Conservation (phyloP, 2,329 filamentous ascomycete genomes). For the Aspergillus ibericus region DNA sequence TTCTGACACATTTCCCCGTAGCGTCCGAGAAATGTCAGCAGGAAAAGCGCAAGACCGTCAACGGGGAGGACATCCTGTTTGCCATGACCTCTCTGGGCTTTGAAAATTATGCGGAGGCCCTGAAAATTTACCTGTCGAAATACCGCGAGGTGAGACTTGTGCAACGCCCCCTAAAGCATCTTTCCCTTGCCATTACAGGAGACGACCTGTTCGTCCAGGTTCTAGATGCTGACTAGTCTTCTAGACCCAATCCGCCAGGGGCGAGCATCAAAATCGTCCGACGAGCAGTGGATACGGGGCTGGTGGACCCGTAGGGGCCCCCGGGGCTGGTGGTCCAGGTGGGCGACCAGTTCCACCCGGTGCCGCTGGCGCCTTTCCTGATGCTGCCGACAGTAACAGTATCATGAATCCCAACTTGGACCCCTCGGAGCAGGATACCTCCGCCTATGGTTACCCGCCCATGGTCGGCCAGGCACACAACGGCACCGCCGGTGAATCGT, state of each 20-base stretch:
- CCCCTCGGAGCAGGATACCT: conserved; percentile 46
- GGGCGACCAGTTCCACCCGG: conserved; percentile 33
- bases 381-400: conserved; percentile 45
- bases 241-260: conserved; percentile 78
- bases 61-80: conserved; percentile 97
- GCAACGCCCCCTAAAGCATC: conserved; percentile 17
- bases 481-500: conserved; percentile 48
- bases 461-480: conserved; percentile 50
- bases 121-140: conserved; percentile 97
- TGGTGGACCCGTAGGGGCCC: conserved; percentile 40
- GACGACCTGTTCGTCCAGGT: not conserved
- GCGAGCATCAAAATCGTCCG: conserved; percentile 62
- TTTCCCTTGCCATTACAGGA: conserved; percentile 32
- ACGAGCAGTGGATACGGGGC: conserved; percentile 49
- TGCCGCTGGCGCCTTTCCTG: conserved; percentile 35
- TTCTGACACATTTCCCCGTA: conserved; percentile 16
- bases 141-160: conserved; percentile 84
- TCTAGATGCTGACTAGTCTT: conserved; percentile 36
- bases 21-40: conserved; percentile 99
- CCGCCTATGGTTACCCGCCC: conserved; percentile 47
- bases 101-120: conserved; percentile 95
- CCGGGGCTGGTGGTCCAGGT: conserved; percentile 29
- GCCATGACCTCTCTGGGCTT: conserved; percentile 99
- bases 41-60: conserved; percentile 98
- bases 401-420: conserved; percentile 48